Evolutionary conservation across 441 rosid genomes (phyloP).

Genomic region (Rhodomyrtus psidioides): DNA sequence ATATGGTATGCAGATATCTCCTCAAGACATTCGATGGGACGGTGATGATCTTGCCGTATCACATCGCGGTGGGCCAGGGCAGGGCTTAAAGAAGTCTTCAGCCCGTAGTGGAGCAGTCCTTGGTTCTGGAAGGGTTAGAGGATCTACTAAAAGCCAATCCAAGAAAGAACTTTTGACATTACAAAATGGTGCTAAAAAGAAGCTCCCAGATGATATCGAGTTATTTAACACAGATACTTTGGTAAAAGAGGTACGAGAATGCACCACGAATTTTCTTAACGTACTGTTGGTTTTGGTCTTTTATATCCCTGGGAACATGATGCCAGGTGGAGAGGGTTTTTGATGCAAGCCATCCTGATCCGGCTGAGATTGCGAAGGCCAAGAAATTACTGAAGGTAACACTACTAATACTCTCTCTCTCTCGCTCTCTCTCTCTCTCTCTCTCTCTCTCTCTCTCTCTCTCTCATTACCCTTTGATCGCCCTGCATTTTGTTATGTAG

Average conservation of each 20-base stretch:
- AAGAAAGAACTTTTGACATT: neutral
- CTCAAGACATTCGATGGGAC: conserved; percentile 8
- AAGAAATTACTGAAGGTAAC: conserved; percentile 7
- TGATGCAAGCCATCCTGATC: conserved; percentile 2
- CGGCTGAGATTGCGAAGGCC: conserved; percentile 7
- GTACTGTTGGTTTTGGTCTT: neutral
- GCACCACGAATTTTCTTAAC: neutral
- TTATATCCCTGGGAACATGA: neutral
- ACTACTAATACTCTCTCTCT: neutral
- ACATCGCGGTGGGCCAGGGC: neutral
- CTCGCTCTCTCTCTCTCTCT: neutral
- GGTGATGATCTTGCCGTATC: neutral
- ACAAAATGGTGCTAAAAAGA: conserved; percentile 8
- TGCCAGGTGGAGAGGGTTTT: conserved; percentile 10
- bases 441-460: neutral
- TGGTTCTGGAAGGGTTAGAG: neutral
- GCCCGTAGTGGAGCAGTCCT: neutral
- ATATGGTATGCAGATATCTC: neutral
- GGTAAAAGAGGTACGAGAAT: conserved; percentile 4
- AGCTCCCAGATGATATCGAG: conserved; percentile 10
- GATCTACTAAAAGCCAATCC: conserved; percentile 1
- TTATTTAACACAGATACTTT: conserved; percentile 8
- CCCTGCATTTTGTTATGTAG: neutral
- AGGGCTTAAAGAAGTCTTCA: neutral
- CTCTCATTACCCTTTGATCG: neutral